Conservation (phyloP, 2,329 filamentous ascomycete species). For the Fusarium udum region DNA sequence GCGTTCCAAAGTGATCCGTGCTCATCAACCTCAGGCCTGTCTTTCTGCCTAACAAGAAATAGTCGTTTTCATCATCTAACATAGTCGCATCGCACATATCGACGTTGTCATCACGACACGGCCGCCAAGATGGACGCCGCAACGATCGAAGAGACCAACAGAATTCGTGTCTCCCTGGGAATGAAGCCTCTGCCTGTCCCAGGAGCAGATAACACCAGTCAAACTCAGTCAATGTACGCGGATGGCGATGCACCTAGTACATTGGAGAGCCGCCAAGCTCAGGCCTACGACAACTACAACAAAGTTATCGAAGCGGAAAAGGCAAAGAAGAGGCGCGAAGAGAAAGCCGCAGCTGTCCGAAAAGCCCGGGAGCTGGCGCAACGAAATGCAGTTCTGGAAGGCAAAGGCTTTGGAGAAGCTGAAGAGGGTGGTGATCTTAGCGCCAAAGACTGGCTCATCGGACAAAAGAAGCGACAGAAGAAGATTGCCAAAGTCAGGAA, state of each 20-base stretch:
- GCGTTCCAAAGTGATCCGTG: slow-evolving; percentile 32
- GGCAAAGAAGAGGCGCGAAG: slow-evolving; percentile 80
- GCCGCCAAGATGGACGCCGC: slow-evolving; percentile 67
- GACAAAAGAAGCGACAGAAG: slow-evolving; percentile 93
- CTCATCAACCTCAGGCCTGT: slow-evolving; percentile 9
- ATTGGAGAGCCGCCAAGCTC: slow-evolving; percentile 80
- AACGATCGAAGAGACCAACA: slow-evolving; percentile 92
- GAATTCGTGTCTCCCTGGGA: slow-evolving; percentile 87
- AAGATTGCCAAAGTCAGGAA: slow-evolving; percentile 82
- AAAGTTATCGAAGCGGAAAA: slow-evolving; percentile 74
- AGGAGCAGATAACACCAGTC: slow-evolving; percentile 60
- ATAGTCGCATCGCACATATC: background rate
- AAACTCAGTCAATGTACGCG: slow-evolving; percentile 60
- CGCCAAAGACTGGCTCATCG: slow-evolving; percentile 86
- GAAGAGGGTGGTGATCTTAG: slow-evolving; percentile 74
- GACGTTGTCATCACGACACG: slow-evolving; percentile 1
- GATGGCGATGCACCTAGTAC: slow-evolving; percentile 79
- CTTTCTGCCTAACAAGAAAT: slow-evolving; percentile 1
- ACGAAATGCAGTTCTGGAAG: slow-evolving; percentile 78
- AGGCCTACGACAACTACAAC: slow-evolving; percentile 77
- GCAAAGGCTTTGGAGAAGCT: slow-evolving; percentile 82
- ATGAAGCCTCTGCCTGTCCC: slow-evolving; percentile 90
- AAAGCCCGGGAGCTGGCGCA: slow-evolving; percentile 87
- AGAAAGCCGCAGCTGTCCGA: slow-evolving; percentile 83
- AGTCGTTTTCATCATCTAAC: background rate